phyloP scores from a whole-genome alignment of 106 monocot species.

The Alisma plantagoaquatica region DNA sequence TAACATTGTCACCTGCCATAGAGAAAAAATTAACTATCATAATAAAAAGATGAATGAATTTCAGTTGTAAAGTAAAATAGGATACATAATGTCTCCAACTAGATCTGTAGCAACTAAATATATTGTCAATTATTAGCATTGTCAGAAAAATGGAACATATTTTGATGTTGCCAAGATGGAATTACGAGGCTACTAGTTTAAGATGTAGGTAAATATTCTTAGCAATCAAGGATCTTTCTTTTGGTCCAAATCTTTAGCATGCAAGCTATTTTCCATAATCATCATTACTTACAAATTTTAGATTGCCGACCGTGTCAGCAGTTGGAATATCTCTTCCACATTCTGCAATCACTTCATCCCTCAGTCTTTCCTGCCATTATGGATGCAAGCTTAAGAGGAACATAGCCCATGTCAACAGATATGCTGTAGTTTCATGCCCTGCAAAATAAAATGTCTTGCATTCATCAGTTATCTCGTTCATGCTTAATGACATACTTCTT shows the following conservation, averaged over 20 bases:
- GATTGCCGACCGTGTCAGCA: constrained; percentile 10
- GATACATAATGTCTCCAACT: neutral
- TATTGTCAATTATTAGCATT: too few relatives aligned
- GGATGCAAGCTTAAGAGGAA: constrained; percentile 41
- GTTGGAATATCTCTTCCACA: constrained; percentile 34
- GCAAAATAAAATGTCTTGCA: constrained; percentile 81
- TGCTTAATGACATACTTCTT: constrained; percentile 22
- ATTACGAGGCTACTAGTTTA: neutral
- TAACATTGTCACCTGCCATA: constrained; percentile 33
- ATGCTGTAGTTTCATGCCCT: constrained; percentile 54
- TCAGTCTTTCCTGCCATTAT: constrained; percentile 51
- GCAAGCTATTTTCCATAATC: too few relatives aligned
- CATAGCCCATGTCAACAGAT: constrained; percentile 51
- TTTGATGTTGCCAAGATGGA: too few relatives aligned
- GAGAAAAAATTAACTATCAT: too few relatives aligned
- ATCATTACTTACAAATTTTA: constrained; percentile 13
- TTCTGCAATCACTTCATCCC: constrained; percentile 39
- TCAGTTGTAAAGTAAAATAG: neutral
- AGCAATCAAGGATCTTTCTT: neutral
- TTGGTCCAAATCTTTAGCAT: too few relatives aligned
- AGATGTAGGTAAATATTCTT: neutral
- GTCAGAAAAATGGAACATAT: too few relatives aligned
- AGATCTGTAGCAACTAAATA: too few relatives aligned
- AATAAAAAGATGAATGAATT: neutral
- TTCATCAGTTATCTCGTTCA: constrained; percentile 56